phyloP scores from a whole-genome alignment of 2,329 filamentous ascomycete species.

The Fusarium coffeatum region DNA sequence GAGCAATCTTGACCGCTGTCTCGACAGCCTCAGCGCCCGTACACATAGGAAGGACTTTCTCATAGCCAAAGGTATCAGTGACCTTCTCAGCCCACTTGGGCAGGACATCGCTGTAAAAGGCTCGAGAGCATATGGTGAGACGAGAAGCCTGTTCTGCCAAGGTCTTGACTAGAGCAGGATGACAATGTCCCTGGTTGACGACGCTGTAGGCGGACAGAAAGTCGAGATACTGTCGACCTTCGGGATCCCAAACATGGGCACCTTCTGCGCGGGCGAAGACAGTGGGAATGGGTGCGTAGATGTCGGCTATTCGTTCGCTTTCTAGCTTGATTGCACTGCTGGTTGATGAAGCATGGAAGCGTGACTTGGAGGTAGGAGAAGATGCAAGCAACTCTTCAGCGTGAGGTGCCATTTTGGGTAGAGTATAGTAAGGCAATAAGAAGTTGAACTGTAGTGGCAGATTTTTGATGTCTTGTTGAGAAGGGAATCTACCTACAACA shows the following conservation, averaged over 20 bases:
- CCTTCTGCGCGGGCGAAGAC: conserved; percentile 90
- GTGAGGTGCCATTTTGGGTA: too few relatives aligned
- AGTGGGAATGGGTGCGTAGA: conserved; percentile 96
- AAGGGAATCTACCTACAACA: too few relatives aligned
- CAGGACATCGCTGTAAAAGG: conserved; percentile 35
- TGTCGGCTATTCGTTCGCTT: conserved; percentile 72
- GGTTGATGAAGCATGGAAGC: too few relatives aligned
- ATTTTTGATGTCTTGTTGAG: too few relatives aligned
- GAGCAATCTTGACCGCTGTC: conserved; percentile 35
- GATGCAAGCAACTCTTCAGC: too few relatives aligned
- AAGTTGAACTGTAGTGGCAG: too few relatives aligned
- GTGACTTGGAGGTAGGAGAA: too few relatives aligned
- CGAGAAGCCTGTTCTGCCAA: conserved; percentile 89
- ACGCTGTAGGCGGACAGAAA: conserved; percentile 87
- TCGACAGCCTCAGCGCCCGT: conserved; percentile 36
- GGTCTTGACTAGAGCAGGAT: conserved; percentile 93
- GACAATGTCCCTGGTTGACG: conserved; percentile 47
- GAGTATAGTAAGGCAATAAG: too few relatives aligned
- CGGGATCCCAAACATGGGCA: conserved; percentile 96
- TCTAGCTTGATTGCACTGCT: too few relatives aligned
- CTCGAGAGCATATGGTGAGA: conserved; percentile 55
- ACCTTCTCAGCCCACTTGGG: conserved; percentile 38
- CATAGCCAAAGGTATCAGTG: conserved; percentile 32
- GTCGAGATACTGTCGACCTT: conserved; percentile 94
- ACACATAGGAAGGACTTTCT: conserved; percentile 32